Evolutionary conservation across 306 rosid species (phyloP).

Genomic region (Cyamopsis tetragonoloba): DNA sequence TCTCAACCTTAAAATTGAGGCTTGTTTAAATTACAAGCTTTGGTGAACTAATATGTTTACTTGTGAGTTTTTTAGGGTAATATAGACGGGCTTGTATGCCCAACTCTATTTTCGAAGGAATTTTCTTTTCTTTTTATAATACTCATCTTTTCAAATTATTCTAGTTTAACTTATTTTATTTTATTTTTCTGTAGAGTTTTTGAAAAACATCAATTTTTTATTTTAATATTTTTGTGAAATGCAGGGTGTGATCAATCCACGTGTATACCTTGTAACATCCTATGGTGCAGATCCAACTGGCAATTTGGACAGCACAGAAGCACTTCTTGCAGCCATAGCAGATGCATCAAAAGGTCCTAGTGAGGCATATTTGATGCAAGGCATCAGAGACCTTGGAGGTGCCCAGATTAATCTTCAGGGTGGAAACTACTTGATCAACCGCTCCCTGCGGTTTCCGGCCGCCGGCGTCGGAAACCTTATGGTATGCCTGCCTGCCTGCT

Average conservation of each 20-base stretch:
- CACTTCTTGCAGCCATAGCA: slow-evolving; percentile 54
- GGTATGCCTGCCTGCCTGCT: slow-evolving; percentile 52
- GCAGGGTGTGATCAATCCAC: slow-evolving; percentile 44
- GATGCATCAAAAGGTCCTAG: slow-evolving; percentile 45
- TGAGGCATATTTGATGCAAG: slow-evolving; percentile 50
- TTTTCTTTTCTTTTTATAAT: too few relatives aligned
- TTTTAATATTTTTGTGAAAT: slow-evolving; percentile 22
- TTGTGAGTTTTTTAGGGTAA: too few relatives aligned
- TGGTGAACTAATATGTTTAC: too few relatives aligned
- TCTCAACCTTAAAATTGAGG: too few relatives aligned
- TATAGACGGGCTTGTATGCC: too few relatives aligned
- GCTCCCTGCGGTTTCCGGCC: slow-evolving; percentile 51
- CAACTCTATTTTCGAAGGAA: too few relatives aligned
- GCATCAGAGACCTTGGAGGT: slow-evolving; percentile 75
- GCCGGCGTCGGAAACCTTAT: slow-evolving; percentile 64
- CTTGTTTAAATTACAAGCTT: too few relatives aligned
- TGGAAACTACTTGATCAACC: slow-evolving; percentile 63
- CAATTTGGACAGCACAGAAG: slow-evolving; percentile 65
- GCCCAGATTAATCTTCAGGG: slow-evolving; percentile 68
- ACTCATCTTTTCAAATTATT: too few relatives aligned
- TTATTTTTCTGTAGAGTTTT: background rate
- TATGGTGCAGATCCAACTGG: slow-evolving; percentile 94
- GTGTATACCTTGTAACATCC: slow-evolving; percentile 53
- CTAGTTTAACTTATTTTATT: background rate
- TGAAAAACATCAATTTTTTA: slow-evolving; percentile 20